Evolutionary conservation across 176 grass and related monocot species (phyloP).

Genomic region (Oryza glumipatula): DNA sequence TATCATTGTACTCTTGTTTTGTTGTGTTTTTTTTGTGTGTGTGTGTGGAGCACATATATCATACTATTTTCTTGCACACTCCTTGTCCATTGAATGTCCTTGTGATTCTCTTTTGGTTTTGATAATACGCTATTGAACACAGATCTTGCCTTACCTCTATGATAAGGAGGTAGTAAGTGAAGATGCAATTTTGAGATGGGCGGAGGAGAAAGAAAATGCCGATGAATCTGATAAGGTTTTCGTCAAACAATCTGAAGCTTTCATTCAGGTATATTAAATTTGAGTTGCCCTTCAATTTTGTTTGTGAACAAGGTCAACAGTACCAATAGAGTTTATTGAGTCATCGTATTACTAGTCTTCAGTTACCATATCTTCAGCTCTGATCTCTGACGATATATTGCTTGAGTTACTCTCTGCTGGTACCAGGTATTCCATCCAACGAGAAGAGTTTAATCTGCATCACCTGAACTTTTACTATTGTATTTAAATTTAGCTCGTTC

Average conservation of each 20-base stretch:
- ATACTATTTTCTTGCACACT: background rate
- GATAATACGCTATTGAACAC: conserved; percentile 30
- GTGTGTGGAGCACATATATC: background rate
- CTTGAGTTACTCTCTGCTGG: background rate
- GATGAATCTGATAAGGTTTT: conserved; percentile 92
- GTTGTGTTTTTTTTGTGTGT: background rate
- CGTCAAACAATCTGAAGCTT: conserved; percentile 70
- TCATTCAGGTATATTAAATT: conserved; percentile 67
- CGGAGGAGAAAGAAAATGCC: conserved; percentile 69
- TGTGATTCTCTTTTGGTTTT: conserved; percentile 24
- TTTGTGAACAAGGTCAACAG: background rate
- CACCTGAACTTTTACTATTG: background rate
- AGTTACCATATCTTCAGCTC: background rate
- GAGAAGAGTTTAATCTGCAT: background rate
- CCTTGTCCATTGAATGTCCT: background rate
- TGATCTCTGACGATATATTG: background rate
- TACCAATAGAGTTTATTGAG: background rate
- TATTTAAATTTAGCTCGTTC: background rate
- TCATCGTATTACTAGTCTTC: background rate
- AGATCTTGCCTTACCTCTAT: conserved; percentile 72
- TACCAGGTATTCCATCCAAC: background rate
- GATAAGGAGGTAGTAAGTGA: conserved; percentile 75
- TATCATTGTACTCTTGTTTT: background rate
- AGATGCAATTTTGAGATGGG: conserved; percentile 91
- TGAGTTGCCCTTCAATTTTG: background rate